phyloP scores from a whole-genome alignment of 140 eudicot species.

The Anethum foeniculum region DNA sequence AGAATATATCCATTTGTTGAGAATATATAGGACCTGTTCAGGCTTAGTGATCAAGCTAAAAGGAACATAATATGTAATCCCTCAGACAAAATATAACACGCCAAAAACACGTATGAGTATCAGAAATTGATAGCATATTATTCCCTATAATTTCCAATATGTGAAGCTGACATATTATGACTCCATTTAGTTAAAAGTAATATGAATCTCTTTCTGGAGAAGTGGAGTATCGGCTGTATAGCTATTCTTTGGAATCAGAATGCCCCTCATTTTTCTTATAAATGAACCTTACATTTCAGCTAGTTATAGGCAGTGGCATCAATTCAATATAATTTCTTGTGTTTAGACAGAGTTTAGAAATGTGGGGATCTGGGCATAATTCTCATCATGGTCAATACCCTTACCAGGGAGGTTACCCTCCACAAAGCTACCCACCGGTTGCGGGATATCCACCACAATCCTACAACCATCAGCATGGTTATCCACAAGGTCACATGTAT shows the following conservation, averaged over 20 bases:
- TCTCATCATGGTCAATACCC: constrained; percentile 6
- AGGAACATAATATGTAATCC: neutral
- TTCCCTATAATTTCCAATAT: neutral
- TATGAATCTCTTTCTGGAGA: neutral
- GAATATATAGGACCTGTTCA: neutral
- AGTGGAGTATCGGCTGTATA: neutral
- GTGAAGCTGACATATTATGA: neutral
- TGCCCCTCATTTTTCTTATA: neutral
- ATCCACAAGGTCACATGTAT: constrained; percentile 8
- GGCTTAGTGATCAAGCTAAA: neutral
- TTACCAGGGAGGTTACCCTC: constrained; percentile 10
- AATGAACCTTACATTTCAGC: neutral
- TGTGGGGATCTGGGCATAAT: constrained; percentile 15
- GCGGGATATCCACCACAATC: constrained; percentile 1
- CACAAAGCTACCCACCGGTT: constrained; percentile 8
- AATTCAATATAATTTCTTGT: neutral
- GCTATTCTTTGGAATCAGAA: neutral
- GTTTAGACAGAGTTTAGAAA: neutral
- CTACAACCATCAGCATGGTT: neutral
- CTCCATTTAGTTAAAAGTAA: neutral
- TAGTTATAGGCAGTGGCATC: neutral
- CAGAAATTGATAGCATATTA: neutral
- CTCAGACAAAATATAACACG: neutral
- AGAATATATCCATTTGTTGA: neutral
- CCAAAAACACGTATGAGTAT: neutral